Evolutionary conservation across 345 rosid genomes (phyloP).

Genomic region (Arabidopsis arenosa): DNA sequence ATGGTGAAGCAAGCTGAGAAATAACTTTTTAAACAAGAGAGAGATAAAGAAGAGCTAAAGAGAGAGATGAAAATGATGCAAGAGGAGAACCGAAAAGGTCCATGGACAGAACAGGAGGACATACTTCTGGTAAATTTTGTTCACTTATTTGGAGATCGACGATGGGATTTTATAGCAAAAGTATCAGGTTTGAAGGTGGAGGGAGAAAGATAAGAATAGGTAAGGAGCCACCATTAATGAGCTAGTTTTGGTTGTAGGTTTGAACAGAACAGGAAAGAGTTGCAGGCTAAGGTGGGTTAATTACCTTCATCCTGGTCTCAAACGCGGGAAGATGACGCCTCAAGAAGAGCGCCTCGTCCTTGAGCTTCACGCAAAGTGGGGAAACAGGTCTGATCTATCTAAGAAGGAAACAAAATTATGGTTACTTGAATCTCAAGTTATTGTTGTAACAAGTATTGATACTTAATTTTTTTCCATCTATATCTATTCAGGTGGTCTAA

Average conservation of each 20-base stretch:
- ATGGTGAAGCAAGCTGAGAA: constrained; percentile 37
- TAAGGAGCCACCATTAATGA: constrained; percentile 60
- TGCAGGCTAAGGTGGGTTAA: constrained; percentile 99
- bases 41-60: constrained; percentile 7
- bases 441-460: background rate
- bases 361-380: constrained; percentile 91
- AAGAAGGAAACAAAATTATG: background rate
- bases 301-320: constrained; percentile 94
- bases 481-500: constrained; percentile 79
- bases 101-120: constrained; percentile 98
- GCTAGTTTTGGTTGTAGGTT: constrained; percentile 81
- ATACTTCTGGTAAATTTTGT: constrained; percentile 76
- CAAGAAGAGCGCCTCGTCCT: constrained; percentile 86
- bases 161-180: constrained; percentile 97
- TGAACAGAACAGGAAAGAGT: constrained; percentile 97
- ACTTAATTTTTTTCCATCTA: background rate
- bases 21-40: constrained; percentile 6
- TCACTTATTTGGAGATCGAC: constrained; percentile 86
- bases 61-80: constrained; percentile 57
- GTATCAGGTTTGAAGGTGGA: constrained; percentile 99
- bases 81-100: constrained; percentile 81
- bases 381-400: constrained; percentile 73
- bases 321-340: constrained; percentile 84
- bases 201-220: constrained; percentile 84
- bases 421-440: background rate